Conservation (phyloP, 352 stramenopile species). For the Phytophthora litchii region DNA sequence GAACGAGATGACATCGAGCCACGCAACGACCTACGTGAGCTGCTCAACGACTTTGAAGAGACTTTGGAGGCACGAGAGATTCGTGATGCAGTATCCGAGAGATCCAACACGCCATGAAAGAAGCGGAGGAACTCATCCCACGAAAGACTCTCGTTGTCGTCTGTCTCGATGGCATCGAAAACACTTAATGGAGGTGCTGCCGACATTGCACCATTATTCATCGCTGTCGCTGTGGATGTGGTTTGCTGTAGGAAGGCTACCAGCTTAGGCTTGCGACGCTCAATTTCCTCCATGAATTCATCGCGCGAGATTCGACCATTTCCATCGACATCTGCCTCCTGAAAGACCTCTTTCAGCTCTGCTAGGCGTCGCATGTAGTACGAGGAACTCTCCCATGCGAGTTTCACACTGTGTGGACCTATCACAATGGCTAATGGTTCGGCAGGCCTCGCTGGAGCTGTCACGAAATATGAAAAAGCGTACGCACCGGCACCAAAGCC, state of each 20-base stretch:
- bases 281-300: slow-evolving; percentile 88
- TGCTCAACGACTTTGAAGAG: slow-evolving; percentile 19
- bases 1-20: slow-evolving; percentile 20
- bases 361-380: slow-evolving; percentile 70
- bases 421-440: slow-evolving; percentile 70
- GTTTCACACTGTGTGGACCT: slow-evolving; percentile 69
- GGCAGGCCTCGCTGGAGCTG: slow-evolving; percentile 68
- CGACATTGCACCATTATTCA: slow-evolving; percentile 3
- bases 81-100: slow-evolving; percentile 31
- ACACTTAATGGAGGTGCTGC: slow-evolving; percentile 58
- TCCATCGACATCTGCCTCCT: slow-evolving; percentile 72
- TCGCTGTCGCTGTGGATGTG: slow-evolving; percentile 15
- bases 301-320: slow-evolving; percentile 82
- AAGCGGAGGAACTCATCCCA: slow-evolving; percentile 87
- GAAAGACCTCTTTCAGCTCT: slow-evolving; percentile 85
- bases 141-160: slow-evolving; percentile 88
- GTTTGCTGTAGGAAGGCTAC: slow-evolving; percentile 81
- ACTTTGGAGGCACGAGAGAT: slow-evolving; percentile 22
- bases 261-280: slow-evolving; percentile 73
- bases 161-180: slow-evolving; percentile 90
- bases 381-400: slow-evolving; percentile 78
- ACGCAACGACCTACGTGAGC: slow-evolving; percentile 20
- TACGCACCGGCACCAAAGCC: slow-evolving; percentile 89
- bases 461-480: slow-evolving; percentile 88
- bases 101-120: slow-evolving; percentile 70